phyloP scores from a whole-genome alignment of 768 basidiomycete genomes.

The Inosperma sp. region DNA sequence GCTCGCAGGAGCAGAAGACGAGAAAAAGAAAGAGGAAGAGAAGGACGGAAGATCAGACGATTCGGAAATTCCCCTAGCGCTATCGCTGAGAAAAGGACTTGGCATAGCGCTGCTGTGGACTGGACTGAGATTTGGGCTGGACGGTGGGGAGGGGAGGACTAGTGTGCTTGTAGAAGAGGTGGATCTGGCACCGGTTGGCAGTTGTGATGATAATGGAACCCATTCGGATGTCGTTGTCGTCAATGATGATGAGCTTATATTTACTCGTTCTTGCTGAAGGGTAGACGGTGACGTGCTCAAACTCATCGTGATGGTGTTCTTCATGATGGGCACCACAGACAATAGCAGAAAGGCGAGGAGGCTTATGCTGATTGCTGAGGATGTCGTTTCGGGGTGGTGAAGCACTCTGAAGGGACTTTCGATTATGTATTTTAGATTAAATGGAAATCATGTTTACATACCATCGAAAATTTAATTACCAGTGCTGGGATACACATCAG shows the following conservation, averaged over 20 bases:
- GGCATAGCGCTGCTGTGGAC: constrained; percentile 1
- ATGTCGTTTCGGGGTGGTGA: too few relatives aligned
- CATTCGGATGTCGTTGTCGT: neutral
- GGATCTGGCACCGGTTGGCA: neutral
- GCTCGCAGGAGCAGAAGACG: constrained; percentile 59
- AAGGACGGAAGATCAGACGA: constrained; percentile 73
- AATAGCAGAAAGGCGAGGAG: too few relatives aligned
- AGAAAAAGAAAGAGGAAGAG: constrained; percentile 74
- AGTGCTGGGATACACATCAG: too few relatives aligned
- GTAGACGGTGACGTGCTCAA: constrained; percentile 3
- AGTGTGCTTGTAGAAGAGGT: constrained; percentile 19
- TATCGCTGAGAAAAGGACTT: constrained; percentile 21
- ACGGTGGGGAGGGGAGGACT: constrained; percentile 50
- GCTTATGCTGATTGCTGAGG: too few relatives aligned
- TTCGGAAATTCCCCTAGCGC: constrained; percentile 23
- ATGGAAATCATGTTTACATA: too few relatives aligned
- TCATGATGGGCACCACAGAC: neutral
- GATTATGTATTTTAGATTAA: too few relatives aligned
- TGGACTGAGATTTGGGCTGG: constrained; percentile 42
- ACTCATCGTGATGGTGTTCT: constrained; percentile 1
- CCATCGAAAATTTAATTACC: too few relatives aligned
- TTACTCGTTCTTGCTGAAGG: neutral
- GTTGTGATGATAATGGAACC: neutral
- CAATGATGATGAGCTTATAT: neutral
- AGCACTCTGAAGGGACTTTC: too few relatives aligned